phyloP scores from a whole-genome alignment of 2,329 filamentous ascomycete genomes.

The Phialophora tarda region DNA sequence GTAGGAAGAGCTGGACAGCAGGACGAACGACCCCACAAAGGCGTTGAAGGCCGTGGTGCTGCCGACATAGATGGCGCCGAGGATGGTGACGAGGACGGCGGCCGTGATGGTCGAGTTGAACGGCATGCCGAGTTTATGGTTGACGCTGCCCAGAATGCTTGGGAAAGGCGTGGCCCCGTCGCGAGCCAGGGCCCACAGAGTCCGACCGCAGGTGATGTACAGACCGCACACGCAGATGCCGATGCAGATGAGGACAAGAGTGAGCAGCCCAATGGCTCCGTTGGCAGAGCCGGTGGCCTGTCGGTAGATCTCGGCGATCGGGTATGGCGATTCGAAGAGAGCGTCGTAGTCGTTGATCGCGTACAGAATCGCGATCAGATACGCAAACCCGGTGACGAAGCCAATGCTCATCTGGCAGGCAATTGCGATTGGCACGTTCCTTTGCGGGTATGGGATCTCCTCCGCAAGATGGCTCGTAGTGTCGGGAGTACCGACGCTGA shows the following conservation, averaged over 20 bases:
- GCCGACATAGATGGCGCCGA: slow-evolving; percentile 58
- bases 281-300: slow-evolving; percentile 61
- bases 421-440: slow-evolving; percentile 58
- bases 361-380: slow-evolving; percentile 61
- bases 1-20: slow-evolving; percentile 63
- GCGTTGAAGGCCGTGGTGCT: slow-evolving; percentile 58
- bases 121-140: slow-evolving; percentile 55
- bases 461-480: slow-evolving; percentile 68
- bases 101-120: slow-evolving; percentile 62
- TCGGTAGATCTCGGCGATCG: slow-evolving; percentile 69
- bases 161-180: slow-evolving; percentile 64
- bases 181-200: slow-evolving; percentile 66
- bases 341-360: slow-evolving; percentile 54
- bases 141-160: slow-evolving; percentile 55
- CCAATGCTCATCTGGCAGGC: slow-evolving; percentile 57
- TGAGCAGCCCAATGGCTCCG: slow-evolving; percentile 59
- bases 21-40: slow-evolving; percentile 64
- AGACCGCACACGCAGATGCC: slow-evolving; percentile 57
- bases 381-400: slow-evolving; percentile 55
- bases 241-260: slow-evolving; percentile 61
- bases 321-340: slow-evolving; percentile 57
- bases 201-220: slow-evolving; percentile 63
- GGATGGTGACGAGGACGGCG: slow-evolving; percentile 56
- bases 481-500: slow-evolving; percentile 70
- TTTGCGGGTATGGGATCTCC: slow-evolving; percentile 68